Base-by-base conservation (phyloP, 257 asterid genomes). In the Agastache rugosa region DNA sequence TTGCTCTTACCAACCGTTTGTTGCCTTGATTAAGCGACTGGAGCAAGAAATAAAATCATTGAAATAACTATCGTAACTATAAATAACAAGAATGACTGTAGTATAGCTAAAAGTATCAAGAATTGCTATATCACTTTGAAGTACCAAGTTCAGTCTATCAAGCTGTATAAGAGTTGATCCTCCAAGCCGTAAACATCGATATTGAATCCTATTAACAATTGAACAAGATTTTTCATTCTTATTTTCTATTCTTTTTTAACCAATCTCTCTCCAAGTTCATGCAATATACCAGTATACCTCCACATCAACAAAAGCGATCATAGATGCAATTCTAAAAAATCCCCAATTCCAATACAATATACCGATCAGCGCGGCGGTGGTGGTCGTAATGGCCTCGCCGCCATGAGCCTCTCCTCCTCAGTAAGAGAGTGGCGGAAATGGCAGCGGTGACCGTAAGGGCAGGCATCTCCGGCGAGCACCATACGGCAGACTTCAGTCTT, bases 371-470 rank as follows among this genome's bases (percentile, higher is more conserved):
- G 71, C 8, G 77, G 79, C 0, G 71, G 62, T 11, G 69, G 58
- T 16, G 67, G 62, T 58, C 29, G 61, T 19, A 29, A 1, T 10
- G 73, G 58, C 19, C 17, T 51, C 9, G 75, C 72, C 15, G 82
- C 76, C 80, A 77, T 71, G 83, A 82, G 84, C 50, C 84, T 74
- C 78, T 87, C 96, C 87, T 87, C 81, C 44, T 87, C 89, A 11
- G 91, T 84, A 56, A 91, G 89, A 73, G 96, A 60, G 81, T 89
- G 96, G 72, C 96, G 96, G 79, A 91, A 91, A 77, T 89, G 97
- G 87, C 96, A 89, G 71, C 96, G 97, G 78, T 86, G 96, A 17
- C 93, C 92, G 45, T 89, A 91, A 2, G 93, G 93, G 71, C 97
- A 91, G 71, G 54, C 62, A 47, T 87, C 93, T 25, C 96, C 97